These are phyloP conservation scores for Lactarius psammicola DNA, from an alignment of 768 basidiomycete species.

Conservation along the genomic window DNA sequence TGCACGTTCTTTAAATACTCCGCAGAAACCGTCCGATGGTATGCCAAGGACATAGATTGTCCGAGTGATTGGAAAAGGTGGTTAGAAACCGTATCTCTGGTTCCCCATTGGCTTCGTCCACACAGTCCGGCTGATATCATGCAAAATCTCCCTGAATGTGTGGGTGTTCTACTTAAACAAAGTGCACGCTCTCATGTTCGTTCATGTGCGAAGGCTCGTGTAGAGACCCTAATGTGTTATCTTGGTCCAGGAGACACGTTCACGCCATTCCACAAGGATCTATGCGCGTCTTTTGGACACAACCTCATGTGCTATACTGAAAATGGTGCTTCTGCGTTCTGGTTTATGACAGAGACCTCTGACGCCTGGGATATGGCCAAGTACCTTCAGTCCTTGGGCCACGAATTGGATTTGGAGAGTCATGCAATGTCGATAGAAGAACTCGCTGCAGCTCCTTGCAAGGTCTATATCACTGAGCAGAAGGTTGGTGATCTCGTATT, in stretches of 20 bases:
- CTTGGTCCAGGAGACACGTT: constrained; percentile 79
- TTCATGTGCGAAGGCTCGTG: constrained; percentile 31
- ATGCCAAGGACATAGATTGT: constrained; percentile 77
- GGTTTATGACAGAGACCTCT: constrained; percentile 79
- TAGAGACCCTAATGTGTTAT: constrained; percentile 86
- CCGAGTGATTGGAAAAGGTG: constrained; percentile 64
- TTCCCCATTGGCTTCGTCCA: constrained; percentile 57
- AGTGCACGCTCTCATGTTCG: constrained; percentile 11
- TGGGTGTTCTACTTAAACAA: constrained; percentile 35
- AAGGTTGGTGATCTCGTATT: constrained; percentile 74
- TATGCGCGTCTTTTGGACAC: constrained; percentile 80
- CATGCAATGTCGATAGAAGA: constrained; percentile 63
- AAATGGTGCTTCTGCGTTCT: constrained; percentile 67
- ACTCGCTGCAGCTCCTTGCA: constrained; percentile 62
- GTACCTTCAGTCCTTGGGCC: constrained; percentile 56
- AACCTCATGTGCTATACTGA: constrained; percentile 86
- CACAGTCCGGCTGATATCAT: constrained; percentile 56
- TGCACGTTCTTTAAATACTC: constrained; percentile 7
- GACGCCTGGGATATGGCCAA: constrained; percentile 52
- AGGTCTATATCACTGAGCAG: constrained; percentile 70
- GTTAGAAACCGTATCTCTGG: constrained; percentile 45
- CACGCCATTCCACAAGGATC: constrained; percentile 83
- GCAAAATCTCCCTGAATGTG: constrained; percentile 51
- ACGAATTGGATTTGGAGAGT: constrained; percentile 73
- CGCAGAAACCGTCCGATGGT: constrained; percentile 59